phyloP scores from a whole-genome alignment of 768 basidiomycete species.

The Russula lepida region DNA sequence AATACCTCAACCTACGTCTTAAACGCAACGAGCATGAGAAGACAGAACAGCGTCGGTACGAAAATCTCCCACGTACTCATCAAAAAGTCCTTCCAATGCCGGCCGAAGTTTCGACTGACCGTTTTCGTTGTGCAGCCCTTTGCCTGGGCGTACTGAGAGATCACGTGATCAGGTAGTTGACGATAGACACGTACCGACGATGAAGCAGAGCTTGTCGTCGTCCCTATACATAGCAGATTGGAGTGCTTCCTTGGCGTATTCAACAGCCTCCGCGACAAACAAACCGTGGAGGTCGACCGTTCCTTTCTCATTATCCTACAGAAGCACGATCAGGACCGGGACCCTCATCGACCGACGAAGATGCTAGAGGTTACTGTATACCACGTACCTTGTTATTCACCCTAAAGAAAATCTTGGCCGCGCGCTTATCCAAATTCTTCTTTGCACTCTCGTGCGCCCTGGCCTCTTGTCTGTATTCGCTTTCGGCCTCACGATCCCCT shows the following conservation, averaged over 20 bases:
- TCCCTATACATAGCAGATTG: neutral
- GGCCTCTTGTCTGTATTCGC: neutral
- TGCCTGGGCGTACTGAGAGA: no score
- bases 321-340: neutral
- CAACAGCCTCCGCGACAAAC: conserved; percentile 1
- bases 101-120: conserved; percentile 8
- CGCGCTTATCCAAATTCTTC: neutral
- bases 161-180: no score
- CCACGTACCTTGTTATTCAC: conserved; percentile 17
- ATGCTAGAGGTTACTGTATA: neutral
- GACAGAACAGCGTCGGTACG: neutral
- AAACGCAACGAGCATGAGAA: neutral
- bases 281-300: conserved; percentile 11
- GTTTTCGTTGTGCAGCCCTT: neutral
- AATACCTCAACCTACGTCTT: neutral
- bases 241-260: conserved; percentile 2
- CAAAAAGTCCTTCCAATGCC: neutral
- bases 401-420: neutral
- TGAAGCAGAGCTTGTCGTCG: neutral
- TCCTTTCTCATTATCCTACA: neutral
- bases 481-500: neutral
- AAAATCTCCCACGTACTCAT: neutral
- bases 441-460: neutral
- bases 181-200: conserved; percentile 3
- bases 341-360: no score